Evolutionary conservation across 2,329 filamentous ascomycete species (phyloP), one percentile per base, ranked within the genome.

Genomic region (Ophiocordyceps camponoti-leonardi): DNA sequence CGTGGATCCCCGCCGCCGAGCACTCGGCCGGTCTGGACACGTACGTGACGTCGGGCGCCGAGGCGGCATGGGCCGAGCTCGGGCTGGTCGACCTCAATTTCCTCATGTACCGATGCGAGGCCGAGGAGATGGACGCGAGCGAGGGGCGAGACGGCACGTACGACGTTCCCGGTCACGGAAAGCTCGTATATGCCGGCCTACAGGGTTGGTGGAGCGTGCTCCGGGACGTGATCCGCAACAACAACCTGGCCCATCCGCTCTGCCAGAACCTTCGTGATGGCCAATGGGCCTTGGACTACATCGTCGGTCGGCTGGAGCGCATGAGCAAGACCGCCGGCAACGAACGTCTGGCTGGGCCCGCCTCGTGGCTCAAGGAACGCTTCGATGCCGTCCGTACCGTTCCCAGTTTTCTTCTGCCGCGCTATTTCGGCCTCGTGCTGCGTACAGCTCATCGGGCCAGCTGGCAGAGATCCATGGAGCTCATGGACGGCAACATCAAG

Each of bases 151-250:
- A 95, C 58, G 90, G 92, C n/a, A 80, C 81, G 10, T 98, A 96
- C 64, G 75, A 80, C 45, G 82, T 98, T 51, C 92, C 92, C 1
- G 80, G 81, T 1, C 71, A 87, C 57, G 90, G 88, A 2, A 79
- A 83, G 48, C 73, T 95, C 40, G 85, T 95, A 2, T 98, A 96
- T 61, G 90, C 90, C 49, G 92, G 92, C 49, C 72, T 98, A n/a
- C 92, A 98, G 61, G 93, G 93, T 35, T 98, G 92, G 90, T 94
- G 90, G 87, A 95, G 87, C 59, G 69, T 94, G 1, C 67, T 98
- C 40, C 81, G 86, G 54, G 72, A 83, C 47, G 82, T 98, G 49
- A 84, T 96, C 53, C 75, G 73, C 44, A 79, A 92, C 51, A 98
- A 98, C 60, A 79, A 96, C 58, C 75, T 98, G 10, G 92, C 85